Conservation (phyloP, 306 rosid species). For the Begonia peltatifolia region DNA sequence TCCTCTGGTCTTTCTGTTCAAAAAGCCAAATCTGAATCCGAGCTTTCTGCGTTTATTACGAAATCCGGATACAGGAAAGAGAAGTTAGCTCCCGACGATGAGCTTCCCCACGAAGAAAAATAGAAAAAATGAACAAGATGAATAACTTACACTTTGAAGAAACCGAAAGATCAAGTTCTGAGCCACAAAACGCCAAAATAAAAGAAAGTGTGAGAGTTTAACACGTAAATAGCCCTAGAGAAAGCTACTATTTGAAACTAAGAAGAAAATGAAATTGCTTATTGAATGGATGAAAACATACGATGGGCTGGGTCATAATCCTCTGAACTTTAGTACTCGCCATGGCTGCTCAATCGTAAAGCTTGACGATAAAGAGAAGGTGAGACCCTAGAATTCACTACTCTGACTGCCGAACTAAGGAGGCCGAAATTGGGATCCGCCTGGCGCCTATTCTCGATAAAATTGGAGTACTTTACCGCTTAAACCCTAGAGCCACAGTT, state of each 20-base stretch:
- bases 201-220: conserved; percentile 9
- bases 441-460: too few relatives aligned
- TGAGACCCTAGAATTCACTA: too few relatives aligned
- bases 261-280: background rate
- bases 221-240: too few relatives aligned
- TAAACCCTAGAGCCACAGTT: too few relatives aligned
- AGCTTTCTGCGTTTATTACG: conserved; percentile 41
- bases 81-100: background rate
- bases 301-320: conserved; percentile 94
- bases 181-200: background rate
- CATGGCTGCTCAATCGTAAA: conserved; percentile 25
- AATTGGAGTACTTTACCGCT: too few relatives aligned
- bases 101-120: too few relatives aligned
- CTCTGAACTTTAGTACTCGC: conserved; percentile 94
- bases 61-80: background rate
- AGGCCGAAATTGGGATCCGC: too few relatives aligned
- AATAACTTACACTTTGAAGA: conserved; percentile 62
- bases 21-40: conserved; percentile 85
- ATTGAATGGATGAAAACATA: conserved; percentile 6
- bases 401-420: too few relatives aligned
- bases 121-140: background rate
- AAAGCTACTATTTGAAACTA: too few relatives aligned
- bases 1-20: conserved; percentile 70
- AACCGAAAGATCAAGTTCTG: conserved; percentile 93
- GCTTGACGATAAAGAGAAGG: too few relatives aligned